Evolutionary conservation across 2,329 filamentous ascomycete genomes (phyloP).

Genomic region (Emmonsiellopsis sp.): DNA sequence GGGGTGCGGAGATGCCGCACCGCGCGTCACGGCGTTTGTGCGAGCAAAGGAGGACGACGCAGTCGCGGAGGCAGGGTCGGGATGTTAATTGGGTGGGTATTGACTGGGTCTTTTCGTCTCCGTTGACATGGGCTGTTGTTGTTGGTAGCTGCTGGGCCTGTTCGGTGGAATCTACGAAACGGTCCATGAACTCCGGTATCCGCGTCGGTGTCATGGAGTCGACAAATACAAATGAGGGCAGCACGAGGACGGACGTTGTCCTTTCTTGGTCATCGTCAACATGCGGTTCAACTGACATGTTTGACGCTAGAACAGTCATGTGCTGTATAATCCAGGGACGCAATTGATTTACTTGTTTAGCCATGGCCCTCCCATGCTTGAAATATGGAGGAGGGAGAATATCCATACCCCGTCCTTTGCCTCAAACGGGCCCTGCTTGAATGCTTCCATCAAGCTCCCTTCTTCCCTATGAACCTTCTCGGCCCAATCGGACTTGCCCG

Average conservation of each 20-base stretch:
- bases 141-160: slow-evolving; percentile 58
- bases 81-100: slow-evolving; percentile 39
- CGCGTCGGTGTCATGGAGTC: slow-evolving; percentile 70
- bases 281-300: slow-evolving; percentile 69
- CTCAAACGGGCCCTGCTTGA: slow-evolving; percentile 39
- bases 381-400: neutral
- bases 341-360: neutral
- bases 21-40: slow-evolving; percentile 86
- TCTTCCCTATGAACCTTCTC: slow-evolving; percentile 78
- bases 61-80: slow-evolving; percentile 67
- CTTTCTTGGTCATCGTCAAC: slow-evolving; percentile 48
- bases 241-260: slow-evolving; percentile 71
- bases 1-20: slow-evolving; percentile 85
- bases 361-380: too few species aligned
- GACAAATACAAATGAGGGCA: slow-evolving; percentile 77
- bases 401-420: slow-evolving; percentile 31
- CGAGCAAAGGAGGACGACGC: slow-evolving; percentile 84
- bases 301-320: slow-evolving; percentile 84
- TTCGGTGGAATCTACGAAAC: slow-evolving; percentile 58
- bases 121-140: neutral
- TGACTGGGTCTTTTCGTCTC: slow-evolving; percentile 15
- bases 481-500: slow-evolving; percentile 91
- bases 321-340: slow-evolving; percentile 40
- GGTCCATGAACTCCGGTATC: slow-evolving; percentile 60
- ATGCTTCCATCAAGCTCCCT: slow-evolving; percentile 71